Base-by-base conservation (phyloP, 306 rosid species). In the Lablab purpureus region DNA sequence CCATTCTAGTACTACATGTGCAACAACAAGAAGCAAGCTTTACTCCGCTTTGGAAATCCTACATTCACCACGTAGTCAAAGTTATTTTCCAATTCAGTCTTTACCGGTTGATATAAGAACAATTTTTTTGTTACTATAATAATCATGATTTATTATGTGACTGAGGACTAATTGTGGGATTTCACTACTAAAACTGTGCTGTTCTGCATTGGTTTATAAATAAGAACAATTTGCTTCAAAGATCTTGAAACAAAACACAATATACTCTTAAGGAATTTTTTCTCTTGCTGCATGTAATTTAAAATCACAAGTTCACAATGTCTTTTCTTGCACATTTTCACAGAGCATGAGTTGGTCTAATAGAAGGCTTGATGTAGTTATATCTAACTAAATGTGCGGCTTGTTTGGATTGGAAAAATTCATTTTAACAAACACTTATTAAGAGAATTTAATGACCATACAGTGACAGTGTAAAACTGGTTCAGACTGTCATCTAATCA, bases 201-300 rank as follows among this genome's bases (percentile, higher is more conserved):
- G n/a, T n/a, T n/a, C n/a, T n/a, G n/a, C n/a, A n/a, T n/a, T n/a
- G n/a, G n/a, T n/a, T n/a, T n/a, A 17, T 60, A 28, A 46, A 47
- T 75, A 51, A 22, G 64, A 68, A 73, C 10, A 28, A 52, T 30
- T 9, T 77, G 37, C 63, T 56, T n/a, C 13, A 46, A 12, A 37
- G 27, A 7, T 70, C 21, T 51, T 40, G 45, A 3, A 23, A 14
- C 13, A 50, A 30, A 46, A 52, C 23, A 47, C 59, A 78, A 4
- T 58, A 50, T 8, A 62, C 36, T 72, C 60, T 80, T 65, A 9
- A 52, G 50, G 18, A 36, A 60, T 50, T 60, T 75, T 14, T 32
- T 10, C 28, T 64, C 15, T 32, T 25, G 54, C 10, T 18, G 21
- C 64, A 18, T 63, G 36, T 67, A 25, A 36, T 36, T 27, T 51